Conservation (phyloP, 1,284 basidiomycete species). For the Apiotrichum siamense region DNA sequence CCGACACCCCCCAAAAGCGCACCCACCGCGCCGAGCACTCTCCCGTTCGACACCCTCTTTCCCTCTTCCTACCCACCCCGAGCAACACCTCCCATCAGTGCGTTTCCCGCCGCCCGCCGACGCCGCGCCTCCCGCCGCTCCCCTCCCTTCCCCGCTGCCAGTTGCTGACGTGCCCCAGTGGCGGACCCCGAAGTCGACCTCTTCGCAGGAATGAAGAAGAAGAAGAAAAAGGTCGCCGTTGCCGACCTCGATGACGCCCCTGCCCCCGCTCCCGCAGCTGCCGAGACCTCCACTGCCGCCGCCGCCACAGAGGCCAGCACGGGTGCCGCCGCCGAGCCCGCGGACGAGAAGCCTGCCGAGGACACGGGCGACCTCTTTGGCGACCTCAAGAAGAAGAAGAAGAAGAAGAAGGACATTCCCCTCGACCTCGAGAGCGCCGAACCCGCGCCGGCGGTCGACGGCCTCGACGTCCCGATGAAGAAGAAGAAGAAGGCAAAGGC, state of each 20-base stretch:
- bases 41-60: background rate
- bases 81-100: constrained; percentile 1
- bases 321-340: constrained; percentile 29
- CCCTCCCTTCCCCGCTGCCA: background rate
- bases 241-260: constrained; percentile 45
- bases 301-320: constrained; percentile 27
- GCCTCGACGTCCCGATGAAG: constrained; percentile 51
- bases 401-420: constrained; percentile 49
- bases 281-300: constrained; percentile 21
- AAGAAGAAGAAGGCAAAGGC: constrained; percentile 51
- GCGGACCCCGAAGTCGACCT: constrained; percentile 48
- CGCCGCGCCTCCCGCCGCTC: background rate
- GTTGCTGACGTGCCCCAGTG: constrained; percentile 23
- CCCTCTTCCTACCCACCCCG: background rate
- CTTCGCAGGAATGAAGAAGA: constrained; percentile 53
- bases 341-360: constrained; percentile 27
- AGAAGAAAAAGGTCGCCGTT: constrained; percentile 50
- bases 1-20: too few relatives aligned
- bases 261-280: constrained; percentile 29
- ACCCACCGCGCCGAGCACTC: background rate
- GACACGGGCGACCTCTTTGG: constrained; percentile 48
- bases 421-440: constrained; percentile 38
- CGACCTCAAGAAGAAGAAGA: constrained; percentile 54
- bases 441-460: constrained; percentile 19
- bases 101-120: background rate